Conservation (phyloP, 495 filamentous ascomycete genomes). For the Apodospora peruviana region DNA sequence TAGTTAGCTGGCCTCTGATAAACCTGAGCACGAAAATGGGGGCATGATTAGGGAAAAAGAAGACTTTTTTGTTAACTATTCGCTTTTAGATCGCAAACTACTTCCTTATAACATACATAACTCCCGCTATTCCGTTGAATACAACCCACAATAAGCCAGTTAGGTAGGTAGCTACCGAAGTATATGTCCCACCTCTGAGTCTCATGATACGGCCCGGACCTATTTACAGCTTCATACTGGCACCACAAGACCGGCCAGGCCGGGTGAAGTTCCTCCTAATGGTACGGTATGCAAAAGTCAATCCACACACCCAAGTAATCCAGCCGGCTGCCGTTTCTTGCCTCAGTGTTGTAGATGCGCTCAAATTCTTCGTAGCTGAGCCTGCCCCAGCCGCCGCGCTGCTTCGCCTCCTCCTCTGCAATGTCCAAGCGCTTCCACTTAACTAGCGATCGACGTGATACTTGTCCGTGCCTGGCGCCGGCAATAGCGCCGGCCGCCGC, state of each 20-base stretch:
- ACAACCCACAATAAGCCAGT: neutral
- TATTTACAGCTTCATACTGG: too few relatives aligned
- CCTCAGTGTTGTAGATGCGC: conserved; percentile 58
- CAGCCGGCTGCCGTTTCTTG: conserved; percentile 47
- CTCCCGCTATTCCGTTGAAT: too few relatives aligned
- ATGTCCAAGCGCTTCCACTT: conserved; percentile 54
- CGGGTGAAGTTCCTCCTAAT: conserved; percentile 13
- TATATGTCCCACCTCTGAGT: too few relatives aligned
- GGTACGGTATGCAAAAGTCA: conserved; percentile 61
- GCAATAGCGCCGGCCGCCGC: neutral
- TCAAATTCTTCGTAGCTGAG: conserved; percentile 71
- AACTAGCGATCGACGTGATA: conserved; percentile 31
- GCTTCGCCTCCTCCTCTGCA: conserved; percentile 58
- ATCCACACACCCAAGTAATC: conserved; percentile 82
- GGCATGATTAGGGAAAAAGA: too few relatives aligned
- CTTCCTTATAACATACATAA: too few relatives aligned
- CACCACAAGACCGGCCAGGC: too few relatives aligned
- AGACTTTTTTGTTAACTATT: too few relatives aligned
- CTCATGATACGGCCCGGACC: too few relatives aligned
- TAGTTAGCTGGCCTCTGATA: too few relatives aligned
- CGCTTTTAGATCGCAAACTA: too few relatives aligned
- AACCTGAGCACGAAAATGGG: too few relatives aligned
- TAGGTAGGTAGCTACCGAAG: neutral
- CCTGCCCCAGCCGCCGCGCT: conserved; percentile 67
- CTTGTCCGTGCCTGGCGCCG: conserved; percentile 1